Evolutionary conservation across 2,329 filamentous ascomycete species (phyloP).

Genomic region (Lasiodiplodia hormozganensis): DNA sequence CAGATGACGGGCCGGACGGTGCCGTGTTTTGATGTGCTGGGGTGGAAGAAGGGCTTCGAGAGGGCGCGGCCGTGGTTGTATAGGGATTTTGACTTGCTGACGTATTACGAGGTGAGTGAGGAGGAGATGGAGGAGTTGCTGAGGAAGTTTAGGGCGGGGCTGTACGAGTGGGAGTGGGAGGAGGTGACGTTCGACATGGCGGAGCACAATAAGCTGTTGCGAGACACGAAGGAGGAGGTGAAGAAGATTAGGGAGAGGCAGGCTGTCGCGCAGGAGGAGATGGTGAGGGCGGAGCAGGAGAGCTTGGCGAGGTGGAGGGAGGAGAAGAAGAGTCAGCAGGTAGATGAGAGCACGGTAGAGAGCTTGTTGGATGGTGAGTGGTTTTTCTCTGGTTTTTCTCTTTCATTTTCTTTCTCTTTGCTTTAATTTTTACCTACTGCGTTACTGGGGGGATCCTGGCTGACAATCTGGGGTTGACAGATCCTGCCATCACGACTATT

Average conservation of each 20-base stretch:
- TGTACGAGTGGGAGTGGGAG: constrained; percentile 60
- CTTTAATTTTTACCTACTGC: not conserved
- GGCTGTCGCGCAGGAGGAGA: constrained; percentile 55
- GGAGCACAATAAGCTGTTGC: constrained; percentile 59
- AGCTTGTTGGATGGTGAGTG: constrained; percentile 53
- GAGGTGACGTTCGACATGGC: constrained; percentile 62
- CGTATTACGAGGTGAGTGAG: constrained; percentile 61
- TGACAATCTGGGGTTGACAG: constrained; percentile 7
- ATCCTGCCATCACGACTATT: constrained; percentile 46
- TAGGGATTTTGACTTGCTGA: constrained; percentile 63
- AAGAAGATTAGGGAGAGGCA: constrained; percentile 54
- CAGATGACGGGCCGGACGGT: constrained; percentile 62
- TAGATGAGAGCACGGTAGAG: constrained; percentile 59
- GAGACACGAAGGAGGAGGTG: constrained; percentile 57
- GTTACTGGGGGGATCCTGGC: constrained; percentile 27
- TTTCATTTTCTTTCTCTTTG: not conserved
- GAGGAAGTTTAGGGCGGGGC: constrained; percentile 57
- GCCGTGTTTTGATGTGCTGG: constrained; percentile 61
- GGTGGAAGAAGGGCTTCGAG: constrained; percentile 59
- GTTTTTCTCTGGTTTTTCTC: constrained; percentile 28
- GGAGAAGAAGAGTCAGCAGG: constrained; percentile 51
- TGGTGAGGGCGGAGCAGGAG: constrained; percentile 56
- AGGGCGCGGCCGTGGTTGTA: constrained; percentile 60
- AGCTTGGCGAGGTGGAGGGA: constrained; percentile 51
- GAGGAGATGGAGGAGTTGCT: constrained; percentile 59